Evolutionary conservation across 2,329 filamentous ascomycete genomes (phyloP), one percentile per base, ranked within the genome.

Genomic region (Fusarium miscanthi): DNA sequence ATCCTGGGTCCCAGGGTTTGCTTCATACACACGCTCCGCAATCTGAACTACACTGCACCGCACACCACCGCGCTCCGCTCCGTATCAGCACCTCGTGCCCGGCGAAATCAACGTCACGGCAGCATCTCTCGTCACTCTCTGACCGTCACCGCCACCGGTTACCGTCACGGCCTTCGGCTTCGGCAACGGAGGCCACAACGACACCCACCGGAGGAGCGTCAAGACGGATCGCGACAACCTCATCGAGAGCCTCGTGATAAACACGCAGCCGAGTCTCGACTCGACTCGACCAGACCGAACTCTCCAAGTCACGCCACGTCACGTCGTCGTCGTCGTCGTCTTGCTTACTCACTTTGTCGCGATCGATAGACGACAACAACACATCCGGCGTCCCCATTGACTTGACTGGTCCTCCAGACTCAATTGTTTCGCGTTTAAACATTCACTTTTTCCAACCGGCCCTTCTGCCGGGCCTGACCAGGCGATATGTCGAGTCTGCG

Each of bases 401-500:
- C 40, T 33, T 49, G 53, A 37, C 49, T 52, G 25, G 52, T 54
- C 53, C 35, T 27, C 60, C 37, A 59, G 48, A 59, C 64, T 61
- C 66, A 46, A 52, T 51, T 65, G 31, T 56, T 56, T 63, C 61
- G 56, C 51, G 60, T 70, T 53, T 41, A 57, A 66, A 68, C 54
- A 52, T 54, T 69, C 52, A 51, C 65, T 45, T 64, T 61, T 53
- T 60, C 49, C 62, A 67, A 69, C 68, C 72, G 74, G 72, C 72
- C 63, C 54, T 68, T 67, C 60, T 66, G 65, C 72, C 69, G 66
- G 70, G 66, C 65, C 74, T 64, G 66, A 73, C 70, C 61, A 75
- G 74, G 65, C 77, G 79, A 73, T 72, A 87, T 87, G 85, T 86
- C 85, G 79, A 82, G 82, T 79, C 80, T 87, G 79, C 85, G 85